phyloP scores from a whole-genome alignment of 2,329 filamentous ascomycete genomes.

The Pezicula carpinea region DNA sequence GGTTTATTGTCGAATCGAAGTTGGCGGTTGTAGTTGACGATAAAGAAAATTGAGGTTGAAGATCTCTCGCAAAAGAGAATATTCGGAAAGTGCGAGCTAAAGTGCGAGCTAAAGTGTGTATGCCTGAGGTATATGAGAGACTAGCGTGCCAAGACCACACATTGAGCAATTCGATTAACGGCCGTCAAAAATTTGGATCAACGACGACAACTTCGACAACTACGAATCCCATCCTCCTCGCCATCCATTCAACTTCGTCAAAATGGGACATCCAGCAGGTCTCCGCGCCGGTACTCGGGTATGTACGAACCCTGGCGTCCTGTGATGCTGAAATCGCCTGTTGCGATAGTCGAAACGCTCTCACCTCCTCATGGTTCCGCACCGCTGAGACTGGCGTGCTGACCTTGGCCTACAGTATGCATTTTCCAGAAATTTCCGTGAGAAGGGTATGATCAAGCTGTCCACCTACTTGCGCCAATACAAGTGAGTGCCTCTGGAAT shows the following conservation, averaged over 20 bases:
- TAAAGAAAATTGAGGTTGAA: not conserved
- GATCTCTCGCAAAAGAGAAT: not conserved
- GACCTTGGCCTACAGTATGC: conserved; percentile 56
- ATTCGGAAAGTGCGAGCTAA: too few species aligned
- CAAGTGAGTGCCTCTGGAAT: conserved; percentile 54
- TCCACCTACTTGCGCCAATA: conserved; percentile 94
- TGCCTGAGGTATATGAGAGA: not conserved
- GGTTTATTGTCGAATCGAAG: conserved; percentile 11
- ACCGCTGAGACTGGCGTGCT: conserved; percentile 6
- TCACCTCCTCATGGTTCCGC: too few species aligned
- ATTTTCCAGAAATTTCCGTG: conserved; percentile 91
- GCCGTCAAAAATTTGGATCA: not conserved
- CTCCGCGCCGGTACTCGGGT: conserved; percentile 81
- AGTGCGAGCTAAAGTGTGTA: too few species aligned
- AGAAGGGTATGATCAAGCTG: conserved; percentile 90
- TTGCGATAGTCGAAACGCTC: too few species aligned
- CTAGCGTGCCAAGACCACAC: not conserved
- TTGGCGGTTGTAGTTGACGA: not conserved
- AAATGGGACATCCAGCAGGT: conserved; percentile 82
- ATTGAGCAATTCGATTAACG: not conserved
- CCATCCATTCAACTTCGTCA: conserved; percentile 31
- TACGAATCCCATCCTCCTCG: not conserved
- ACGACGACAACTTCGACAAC: conserved; percentile 1
- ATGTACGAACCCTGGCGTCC: conserved; percentile 37
- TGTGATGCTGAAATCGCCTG: too few species aligned